phyloP scores from a whole-genome alignment of 371 early-diverging fungal genomes.

The Mortierella sp. region DNA sequence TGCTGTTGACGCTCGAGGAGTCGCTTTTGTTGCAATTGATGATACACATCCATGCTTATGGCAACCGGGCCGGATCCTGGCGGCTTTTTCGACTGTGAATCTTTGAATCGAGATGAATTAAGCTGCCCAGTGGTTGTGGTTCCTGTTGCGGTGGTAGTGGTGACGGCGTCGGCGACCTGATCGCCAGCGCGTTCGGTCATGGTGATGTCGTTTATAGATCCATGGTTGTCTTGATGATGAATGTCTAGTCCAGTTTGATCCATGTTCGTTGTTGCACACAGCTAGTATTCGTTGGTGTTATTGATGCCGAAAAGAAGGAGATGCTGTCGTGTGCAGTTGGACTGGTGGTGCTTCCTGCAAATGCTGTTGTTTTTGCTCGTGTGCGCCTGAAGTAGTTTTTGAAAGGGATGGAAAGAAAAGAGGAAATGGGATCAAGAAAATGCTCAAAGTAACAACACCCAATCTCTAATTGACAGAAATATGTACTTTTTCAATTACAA shows the following conservation, averaged over 20 bases:
- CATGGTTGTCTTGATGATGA: slow-evolving; percentile 9
- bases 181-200: slow-evolving; percentile 15
- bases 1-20: slow-evolving; percentile 36
- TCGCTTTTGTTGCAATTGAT: slow-evolving; percentile 48
- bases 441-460: neutral
- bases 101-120: neutral
- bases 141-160: neutral
- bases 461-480: slow-evolving; percentile 5
- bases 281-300: neutral
- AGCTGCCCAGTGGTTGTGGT: neutral
- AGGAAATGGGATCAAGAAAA: neutral
- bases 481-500: neutral
- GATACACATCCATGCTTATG: slow-evolving; percentile 53
- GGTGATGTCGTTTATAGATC: slow-evolving; percentile 22
- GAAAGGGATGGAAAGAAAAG: neutral
- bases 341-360: neutral
- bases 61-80: slow-evolving; percentile 36
- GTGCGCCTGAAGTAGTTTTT: neutral
- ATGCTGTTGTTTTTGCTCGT: neutral
- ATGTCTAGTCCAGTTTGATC: neutral
- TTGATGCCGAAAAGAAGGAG: neutral
- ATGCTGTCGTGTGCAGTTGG: neutral
- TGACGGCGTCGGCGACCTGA: neutral
- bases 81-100: slow-evolving; percentile 21
- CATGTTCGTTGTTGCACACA: neutral